Percentiles rank a stretch among this genome's conserved stretches.
Conservation (phyloP, 2,329 filamentous ascomycete species). For the Aureobasidium sp. region DNA sequence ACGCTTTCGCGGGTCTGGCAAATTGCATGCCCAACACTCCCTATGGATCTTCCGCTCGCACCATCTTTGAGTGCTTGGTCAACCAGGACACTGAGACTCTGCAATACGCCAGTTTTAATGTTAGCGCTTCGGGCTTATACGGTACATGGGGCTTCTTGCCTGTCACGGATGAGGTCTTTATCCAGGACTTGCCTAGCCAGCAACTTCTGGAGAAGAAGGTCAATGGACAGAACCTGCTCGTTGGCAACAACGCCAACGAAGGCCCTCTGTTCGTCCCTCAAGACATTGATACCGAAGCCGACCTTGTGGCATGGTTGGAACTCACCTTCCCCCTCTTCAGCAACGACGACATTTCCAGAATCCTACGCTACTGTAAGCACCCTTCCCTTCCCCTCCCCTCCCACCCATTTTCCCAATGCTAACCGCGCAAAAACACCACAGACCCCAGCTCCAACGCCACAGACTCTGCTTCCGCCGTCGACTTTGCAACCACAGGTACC, state of each 20-base stretch:
- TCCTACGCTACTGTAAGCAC: constrained; percentile 24
- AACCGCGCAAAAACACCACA: background rate
- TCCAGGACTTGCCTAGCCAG: constrained; percentile 30
- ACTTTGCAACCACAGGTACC: constrained; percentile 23
- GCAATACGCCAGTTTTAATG: constrained; percentile 29
- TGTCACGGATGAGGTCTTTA: constrained; percentile 34
- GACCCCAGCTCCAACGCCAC: constrained; percentile 20
- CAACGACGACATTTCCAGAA: constrained; percentile 28
- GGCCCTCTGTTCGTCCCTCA: constrained; percentile 36
- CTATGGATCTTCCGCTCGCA: constrained; percentile 23
- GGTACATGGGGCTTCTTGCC: constrained; percentile 38
- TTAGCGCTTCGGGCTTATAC: constrained; percentile 27
- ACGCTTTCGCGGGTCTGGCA: constrained; percentile 34
- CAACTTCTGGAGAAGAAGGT: constrained; percentile 29
- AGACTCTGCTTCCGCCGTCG: constrained; percentile 16
- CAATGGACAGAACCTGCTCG: constrained; percentile 32
- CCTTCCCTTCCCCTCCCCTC: constrained; percentile 15
- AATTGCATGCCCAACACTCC: constrained; percentile 31
- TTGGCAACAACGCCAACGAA: constrained; percentile 43
- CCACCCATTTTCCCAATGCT: background rate
- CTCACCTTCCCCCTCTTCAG: constrained; percentile 32
- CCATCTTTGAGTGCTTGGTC: constrained; percentile 37
- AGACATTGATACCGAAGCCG: constrained; percentile 32
- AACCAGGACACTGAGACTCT: constrained; percentile 28
- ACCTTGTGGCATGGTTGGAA: constrained; percentile 33